phyloP scores from a whole-genome alignment of 257 asterid genomes.

The Nyctanthes arbortristis region DNA sequence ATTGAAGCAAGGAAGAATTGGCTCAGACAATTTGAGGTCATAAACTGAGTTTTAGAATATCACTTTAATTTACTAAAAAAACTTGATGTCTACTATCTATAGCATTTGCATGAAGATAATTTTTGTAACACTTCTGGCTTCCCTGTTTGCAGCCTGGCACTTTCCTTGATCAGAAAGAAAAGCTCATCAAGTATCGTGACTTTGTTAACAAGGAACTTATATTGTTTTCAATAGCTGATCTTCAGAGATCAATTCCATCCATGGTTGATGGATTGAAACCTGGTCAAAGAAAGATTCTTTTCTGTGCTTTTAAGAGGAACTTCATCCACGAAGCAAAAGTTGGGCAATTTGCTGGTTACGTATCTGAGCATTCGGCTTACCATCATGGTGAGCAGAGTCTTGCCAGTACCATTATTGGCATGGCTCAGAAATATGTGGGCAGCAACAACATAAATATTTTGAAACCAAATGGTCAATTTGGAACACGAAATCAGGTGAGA shows the following conservation, averaged over 20 bases:
- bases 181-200: slow-evolving; percentile 72
- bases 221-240: slow-evolving; percentile 89
- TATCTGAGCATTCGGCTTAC: slow-evolving; percentile 97
- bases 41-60: slow-evolving; percentile 3
- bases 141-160: slow-evolving; percentile 81
- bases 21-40: slow-evolving; percentile 95
- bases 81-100: background rate
- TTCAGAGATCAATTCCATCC: slow-evolving; percentile 97
- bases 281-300: slow-evolving; percentile 94
- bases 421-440: slow-evolving; percentile 96
- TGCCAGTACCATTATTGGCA: slow-evolving; percentile 87
- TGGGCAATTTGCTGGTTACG: slow-evolving; percentile 94
- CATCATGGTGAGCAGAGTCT: slow-evolving; percentile 99
- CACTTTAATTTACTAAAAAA: background rate
- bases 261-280: slow-evolving; percentile 99
- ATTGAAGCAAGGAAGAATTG: slow-evolving; percentile 94
- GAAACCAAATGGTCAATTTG: slow-evolving; percentile 95
- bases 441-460: slow-evolving; percentile 93
- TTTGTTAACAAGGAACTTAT: slow-evolving; percentile 95
- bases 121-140: background rate
- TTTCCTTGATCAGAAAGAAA: slow-evolving; percentile 69
- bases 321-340: slow-evolving; percentile 84
- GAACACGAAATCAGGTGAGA: slow-evolving; percentile 82
- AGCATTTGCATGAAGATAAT: background rate
- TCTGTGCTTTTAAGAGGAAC: slow-evolving; percentile 90